These are phyloP conservation scores for Colletotrichum tamarilloi DNA, from an alignment of 2,329 filamentous ascomycete genomes.

Conservation along the genomic window DNA sequence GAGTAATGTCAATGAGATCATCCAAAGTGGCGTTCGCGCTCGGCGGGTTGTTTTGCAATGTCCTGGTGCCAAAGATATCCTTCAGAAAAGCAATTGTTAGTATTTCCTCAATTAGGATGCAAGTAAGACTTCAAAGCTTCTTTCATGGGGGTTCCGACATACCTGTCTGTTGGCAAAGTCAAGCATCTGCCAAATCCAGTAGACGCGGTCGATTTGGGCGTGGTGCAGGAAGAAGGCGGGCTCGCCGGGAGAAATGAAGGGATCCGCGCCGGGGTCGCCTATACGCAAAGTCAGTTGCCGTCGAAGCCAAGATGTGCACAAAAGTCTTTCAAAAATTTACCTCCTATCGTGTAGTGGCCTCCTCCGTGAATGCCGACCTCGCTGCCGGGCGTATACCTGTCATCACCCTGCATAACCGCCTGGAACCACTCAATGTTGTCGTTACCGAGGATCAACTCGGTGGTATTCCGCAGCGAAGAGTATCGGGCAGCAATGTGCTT, in stretches of 20 bases:
- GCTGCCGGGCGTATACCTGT: conserved; percentile 37
- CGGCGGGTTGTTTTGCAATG: conserved; percentile 52
- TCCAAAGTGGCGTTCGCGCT: conserved; percentile 55
- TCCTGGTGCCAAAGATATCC: conserved; percentile 53
- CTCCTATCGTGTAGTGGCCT: conserved; percentile 54
- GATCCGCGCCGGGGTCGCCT: conserved; percentile 57
- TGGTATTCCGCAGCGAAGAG: conserved; percentile 40
- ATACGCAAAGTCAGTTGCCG: background rate
- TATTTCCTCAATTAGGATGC: no score
- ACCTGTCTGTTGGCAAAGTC: conserved; percentile 50
- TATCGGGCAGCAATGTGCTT: conserved; percentile 35
- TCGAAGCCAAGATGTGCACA: background rate
- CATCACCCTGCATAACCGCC: conserved; percentile 48
- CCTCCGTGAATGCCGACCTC: conserved; percentile 50
- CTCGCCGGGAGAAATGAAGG: conserved; percentile 56
- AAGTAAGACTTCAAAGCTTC: no score
- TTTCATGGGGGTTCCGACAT: background rate
- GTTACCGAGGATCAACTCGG: conserved; percentile 44
- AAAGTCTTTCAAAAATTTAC: background rate
- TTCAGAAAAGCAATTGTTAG: no score
- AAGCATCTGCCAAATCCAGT: conserved; percentile 60
- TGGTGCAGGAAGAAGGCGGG: conserved; percentile 59
- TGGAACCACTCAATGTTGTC: conserved; percentile 44
- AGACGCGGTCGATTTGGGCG: conserved; percentile 56
- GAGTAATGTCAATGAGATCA: conserved; percentile 47